Evolutionary conservation across 2,329 filamentous ascomycete species (phyloP).

Genomic region (Trichoderma oligosporum): DNA sequence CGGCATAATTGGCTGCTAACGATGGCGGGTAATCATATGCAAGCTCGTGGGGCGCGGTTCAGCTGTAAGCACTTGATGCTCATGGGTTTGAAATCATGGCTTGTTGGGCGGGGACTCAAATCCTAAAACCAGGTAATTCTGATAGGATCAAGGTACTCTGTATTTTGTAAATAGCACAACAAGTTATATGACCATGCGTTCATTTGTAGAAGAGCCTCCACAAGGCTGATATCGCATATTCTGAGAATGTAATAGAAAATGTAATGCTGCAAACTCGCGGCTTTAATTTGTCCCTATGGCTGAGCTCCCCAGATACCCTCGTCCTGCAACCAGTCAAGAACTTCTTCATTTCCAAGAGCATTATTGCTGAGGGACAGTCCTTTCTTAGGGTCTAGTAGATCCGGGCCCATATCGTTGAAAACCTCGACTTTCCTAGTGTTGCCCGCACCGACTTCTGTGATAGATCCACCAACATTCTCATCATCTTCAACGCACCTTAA

Average conservation of each 20-base stretch:
- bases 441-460: constrained; percentile 29
- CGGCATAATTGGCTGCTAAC: not conserved
- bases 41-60: constrained; percentile 11
- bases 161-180: no score
- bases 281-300: not conserved
- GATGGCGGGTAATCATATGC: constrained; percentile 9
- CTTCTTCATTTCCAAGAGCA: constrained; percentile 1
- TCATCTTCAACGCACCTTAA: constrained; percentile 27
- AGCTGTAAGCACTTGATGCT: constrained; percentile 15
- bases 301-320: constrained; percentile 9
- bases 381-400: not conserved
- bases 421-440: constrained; percentile 6
- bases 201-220: no score
- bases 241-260: not conserved
- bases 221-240: not conserved
- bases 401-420: constrained; percentile 11
- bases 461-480: constrained; percentile 32
- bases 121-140: not conserved
- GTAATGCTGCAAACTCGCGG: not conserved
- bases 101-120: not conserved
- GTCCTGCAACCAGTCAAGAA: constrained; percentile 5
- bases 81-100: constrained; percentile 14
- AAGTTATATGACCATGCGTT: no score
- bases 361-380: constrained; percentile 4
- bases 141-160: no score